Conservation (phyloP, 352 stramenopile genomes). For the Achlya hypogyna region DNA sequence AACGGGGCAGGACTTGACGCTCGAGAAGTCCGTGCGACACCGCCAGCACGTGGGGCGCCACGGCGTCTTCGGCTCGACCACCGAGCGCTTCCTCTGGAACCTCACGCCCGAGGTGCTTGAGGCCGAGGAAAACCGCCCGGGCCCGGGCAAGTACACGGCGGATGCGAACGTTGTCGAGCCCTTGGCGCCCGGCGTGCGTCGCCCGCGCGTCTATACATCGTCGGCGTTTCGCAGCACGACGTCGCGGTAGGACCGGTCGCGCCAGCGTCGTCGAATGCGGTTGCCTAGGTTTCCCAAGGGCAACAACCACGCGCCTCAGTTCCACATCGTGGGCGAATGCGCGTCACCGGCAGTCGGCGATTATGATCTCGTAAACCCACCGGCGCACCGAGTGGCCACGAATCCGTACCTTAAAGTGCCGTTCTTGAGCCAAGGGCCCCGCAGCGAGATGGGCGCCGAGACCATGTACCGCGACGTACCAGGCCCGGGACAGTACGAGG, state of each 20-base stretch:
- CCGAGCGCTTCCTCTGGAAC: conserved; percentile 62
- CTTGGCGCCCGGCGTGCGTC: neutral
- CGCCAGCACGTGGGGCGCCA: conserved; percentile 49
- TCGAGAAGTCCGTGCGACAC: conserved; percentile 38
- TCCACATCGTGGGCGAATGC: conserved; percentile 18
- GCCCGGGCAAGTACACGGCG: conserved; percentile 43
- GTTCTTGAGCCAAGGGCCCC: conserved; percentile 4
- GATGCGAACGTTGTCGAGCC: conserved; percentile 26
- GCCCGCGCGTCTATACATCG: conserved; percentile 16
- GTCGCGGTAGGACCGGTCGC: neutral
- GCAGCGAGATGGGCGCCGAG: conserved; percentile 11
- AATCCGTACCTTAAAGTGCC: conserved; percentile 17
- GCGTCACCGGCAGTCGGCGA: conserved; percentile 15
- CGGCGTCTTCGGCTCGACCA: conserved; percentile 64
- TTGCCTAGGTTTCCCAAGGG: conserved; percentile 12
- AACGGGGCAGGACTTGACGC: conserved; percentile 23
- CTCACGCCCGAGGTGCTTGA: conserved; percentile 37
- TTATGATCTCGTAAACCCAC: conserved; percentile 13
- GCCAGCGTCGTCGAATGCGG: neutral
- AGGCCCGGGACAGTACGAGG: conserved; percentile 38
- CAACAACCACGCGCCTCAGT: conserved; percentile 18
- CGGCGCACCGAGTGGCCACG: conserved; percentile 8
- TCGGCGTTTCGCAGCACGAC: conserved; percentile 16
- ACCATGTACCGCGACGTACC: conserved; percentile 26
- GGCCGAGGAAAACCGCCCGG: conserved; percentile 37